Evolutionary conservation across 2,329 filamentous ascomycete species (phyloP).

Genomic region (Epichloe sibirici): DNA sequence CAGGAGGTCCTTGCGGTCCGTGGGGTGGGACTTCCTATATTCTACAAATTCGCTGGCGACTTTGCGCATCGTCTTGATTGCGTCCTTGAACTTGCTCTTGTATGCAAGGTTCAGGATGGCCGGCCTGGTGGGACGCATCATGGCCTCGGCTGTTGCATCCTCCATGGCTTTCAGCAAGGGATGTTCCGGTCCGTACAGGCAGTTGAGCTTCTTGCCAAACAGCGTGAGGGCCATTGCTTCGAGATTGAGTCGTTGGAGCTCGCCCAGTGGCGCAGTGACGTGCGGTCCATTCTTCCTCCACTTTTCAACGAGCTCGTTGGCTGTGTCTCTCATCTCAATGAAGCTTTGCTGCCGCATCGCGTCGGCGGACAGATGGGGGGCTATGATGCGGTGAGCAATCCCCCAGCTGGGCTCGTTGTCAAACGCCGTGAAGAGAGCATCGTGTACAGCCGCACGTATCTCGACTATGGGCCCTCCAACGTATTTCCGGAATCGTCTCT

Average conservation of each 20-base stretch:
- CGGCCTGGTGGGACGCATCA: constrained; percentile 40
- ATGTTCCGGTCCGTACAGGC: constrained; percentile 32
- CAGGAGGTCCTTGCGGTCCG: constrained; percentile 47
- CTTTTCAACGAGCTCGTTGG: constrained; percentile 34
- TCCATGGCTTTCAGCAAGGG: constrained; percentile 42
- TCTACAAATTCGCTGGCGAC: constrained; percentile 46
- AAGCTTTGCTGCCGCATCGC: constrained; percentile 24
- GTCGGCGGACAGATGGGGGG: constrained; percentile 25
- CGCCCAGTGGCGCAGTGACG: constrained; percentile 32
- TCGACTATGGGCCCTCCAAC: constrained; percentile 40
- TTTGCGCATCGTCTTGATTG: constrained; percentile 40
- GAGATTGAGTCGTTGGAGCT: constrained; percentile 41
- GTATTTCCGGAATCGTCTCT: constrained; percentile 41
- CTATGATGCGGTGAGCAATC: constrained; percentile 39
- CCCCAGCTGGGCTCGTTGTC: constrained; percentile 37
- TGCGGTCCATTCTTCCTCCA: constrained; percentile 27
- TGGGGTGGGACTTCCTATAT: constrained; percentile 39
- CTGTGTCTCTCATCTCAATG: constrained; percentile 35
- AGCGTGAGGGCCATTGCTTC: constrained; percentile 38
- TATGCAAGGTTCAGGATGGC: constrained; percentile 39
- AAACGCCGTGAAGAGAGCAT: constrained; percentile 40
- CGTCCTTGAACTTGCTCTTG: constrained; percentile 38
- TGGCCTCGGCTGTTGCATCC: constrained; percentile 40
- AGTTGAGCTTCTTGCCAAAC: constrained; percentile 37
- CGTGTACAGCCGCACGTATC: constrained; percentile 37